Evolutionary conservation across 2,329 filamentous ascomycete genomes (phyloP).

Genomic region (Microdochium nivale): DNA sequence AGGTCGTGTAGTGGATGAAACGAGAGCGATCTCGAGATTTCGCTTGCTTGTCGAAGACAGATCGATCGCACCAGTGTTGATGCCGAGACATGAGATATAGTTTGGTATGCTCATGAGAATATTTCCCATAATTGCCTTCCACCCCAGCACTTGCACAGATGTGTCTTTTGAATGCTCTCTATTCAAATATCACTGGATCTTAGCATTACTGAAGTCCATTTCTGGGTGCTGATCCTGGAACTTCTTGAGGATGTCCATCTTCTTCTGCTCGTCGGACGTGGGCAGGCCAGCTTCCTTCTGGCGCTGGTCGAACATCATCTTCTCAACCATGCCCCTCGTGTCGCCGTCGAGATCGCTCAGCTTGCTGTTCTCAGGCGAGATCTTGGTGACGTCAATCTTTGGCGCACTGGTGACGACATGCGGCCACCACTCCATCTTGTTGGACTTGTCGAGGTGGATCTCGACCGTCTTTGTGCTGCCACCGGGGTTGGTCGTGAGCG

Average conservation of each 20-base stretch:
- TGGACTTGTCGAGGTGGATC: slow-evolving; percentile 88
- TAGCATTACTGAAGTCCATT: slow-evolving; percentile 65
- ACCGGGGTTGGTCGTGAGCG: slow-evolving; percentile 63
- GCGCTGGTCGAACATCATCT: slow-evolving; percentile 99
- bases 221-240: slow-evolving; percentile 76
- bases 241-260: slow-evolving; percentile 84
- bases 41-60: too few relatives aligned
- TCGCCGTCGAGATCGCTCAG: slow-evolving; percentile 89
- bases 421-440: slow-evolving; percentile 98
- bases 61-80: too few relatives aligned
- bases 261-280: slow-evolving; percentile 91
- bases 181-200: slow-evolving; percentile 47
- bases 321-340: slow-evolving; percentile 96
- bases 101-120: too few relatives aligned
- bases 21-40: too few relatives aligned
- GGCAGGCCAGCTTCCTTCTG: slow-evolving; percentile 91
- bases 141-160: background rate
- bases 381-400: slow-evolving; percentile 91
- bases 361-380: slow-evolving; percentile 86
- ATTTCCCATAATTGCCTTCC: too few relatives aligned
- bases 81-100: too few relatives aligned
- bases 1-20: background rate
- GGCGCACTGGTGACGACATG: slow-evolving; percentile 83
- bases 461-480: slow-evolving; percentile 55
- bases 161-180: slow-evolving; percentile 5